Evolutionary conservation across 2,329 filamentous ascomycete species (phyloP), one percentile per base, ranked within the genome.

Genomic region (Hypocrella siamensis): DNA sequence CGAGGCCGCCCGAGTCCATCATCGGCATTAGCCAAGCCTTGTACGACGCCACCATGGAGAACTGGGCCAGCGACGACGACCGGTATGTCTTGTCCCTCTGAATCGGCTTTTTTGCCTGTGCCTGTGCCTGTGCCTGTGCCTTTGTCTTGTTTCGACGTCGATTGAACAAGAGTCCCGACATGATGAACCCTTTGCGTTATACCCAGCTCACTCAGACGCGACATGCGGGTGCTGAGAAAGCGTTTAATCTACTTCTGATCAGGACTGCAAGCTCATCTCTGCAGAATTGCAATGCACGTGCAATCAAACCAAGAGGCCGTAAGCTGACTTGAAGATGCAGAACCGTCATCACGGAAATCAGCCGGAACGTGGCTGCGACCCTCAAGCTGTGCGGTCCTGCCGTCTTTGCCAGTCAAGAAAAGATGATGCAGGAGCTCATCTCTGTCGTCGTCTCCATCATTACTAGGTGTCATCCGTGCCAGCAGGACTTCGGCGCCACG

Each of bases 171-270:
- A 19, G 15, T 42, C 31, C 49, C 53, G 51, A 59, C 48, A 77
- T 84, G 85, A 94, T 94, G 85, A 93, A 60, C 66, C 71, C 65
- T 58, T 63, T 73, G 75, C 82, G 83, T 86, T 86, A 88, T 72
- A 88, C 88, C 85, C 86, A 94, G 86, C 86, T 94, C 88, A 94
- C 86, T 93, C 83, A 82, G 80, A 96, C 78, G 77, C 82, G 62
- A 70, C 63, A 74, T 36, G 80, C 75, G 75, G 62, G 75, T 93
- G 84, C 80, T 84, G 83, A 77, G 77, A 90, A 92, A 60, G 65
- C 84, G 57, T 57, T 40, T 56, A 47, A 59, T 60, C 56, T 52
- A 48, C 48, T 47, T 41, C 51, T 54, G 49, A 53, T 45, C 43
- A 38, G 33, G 33, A 21, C 16, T 8, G 4, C 26, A 19, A 22